Evolutionary conservation across 345 rosid species (phyloP).

Genomic region (Euphorbia tirucalli): DNA sequence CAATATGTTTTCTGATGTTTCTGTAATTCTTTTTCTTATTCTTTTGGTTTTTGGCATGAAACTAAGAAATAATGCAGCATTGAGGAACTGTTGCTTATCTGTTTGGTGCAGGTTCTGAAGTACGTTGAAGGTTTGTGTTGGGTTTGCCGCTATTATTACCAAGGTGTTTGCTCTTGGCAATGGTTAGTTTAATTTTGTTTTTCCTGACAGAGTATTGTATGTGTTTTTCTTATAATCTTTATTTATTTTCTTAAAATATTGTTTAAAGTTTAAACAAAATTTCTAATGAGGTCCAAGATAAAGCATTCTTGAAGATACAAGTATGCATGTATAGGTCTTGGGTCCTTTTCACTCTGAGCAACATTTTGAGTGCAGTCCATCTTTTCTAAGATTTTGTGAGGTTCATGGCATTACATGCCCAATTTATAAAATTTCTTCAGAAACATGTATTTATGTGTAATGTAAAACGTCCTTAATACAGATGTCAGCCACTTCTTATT

Average conservation of each 20-base stretch:
- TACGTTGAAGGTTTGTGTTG: constrained; percentile 97
- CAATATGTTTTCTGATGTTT: neutral
- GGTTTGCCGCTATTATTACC: constrained; percentile 96
- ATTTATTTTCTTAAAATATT: neutral
- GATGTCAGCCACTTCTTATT: neutral
- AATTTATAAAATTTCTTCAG: neutral
- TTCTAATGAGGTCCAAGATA: neutral
- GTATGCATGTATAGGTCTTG: neutral
- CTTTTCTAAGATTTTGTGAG: neutral
- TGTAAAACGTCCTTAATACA: neutral
- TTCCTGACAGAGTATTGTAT: neutral
- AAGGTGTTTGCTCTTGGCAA: constrained; percentile 96
- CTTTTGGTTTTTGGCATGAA: neutral
- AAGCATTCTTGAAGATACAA: neutral
- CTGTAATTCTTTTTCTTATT: neutral
- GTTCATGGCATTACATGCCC: neutral
- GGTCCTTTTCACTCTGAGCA: neutral
- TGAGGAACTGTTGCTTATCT: constrained; percentile 1
- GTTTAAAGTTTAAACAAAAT: neutral
- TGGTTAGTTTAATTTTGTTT: constrained; percentile 60
- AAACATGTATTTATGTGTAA: neutral
- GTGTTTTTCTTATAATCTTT: neutral
- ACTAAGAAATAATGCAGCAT: neutral
- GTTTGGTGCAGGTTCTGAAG: constrained; percentile 66
- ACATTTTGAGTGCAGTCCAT: neutral